Evolutionary conservation across 805 yeast genomes (phyloP).

Genomic region (Hanseniaspora hatyaiensis): DNA sequence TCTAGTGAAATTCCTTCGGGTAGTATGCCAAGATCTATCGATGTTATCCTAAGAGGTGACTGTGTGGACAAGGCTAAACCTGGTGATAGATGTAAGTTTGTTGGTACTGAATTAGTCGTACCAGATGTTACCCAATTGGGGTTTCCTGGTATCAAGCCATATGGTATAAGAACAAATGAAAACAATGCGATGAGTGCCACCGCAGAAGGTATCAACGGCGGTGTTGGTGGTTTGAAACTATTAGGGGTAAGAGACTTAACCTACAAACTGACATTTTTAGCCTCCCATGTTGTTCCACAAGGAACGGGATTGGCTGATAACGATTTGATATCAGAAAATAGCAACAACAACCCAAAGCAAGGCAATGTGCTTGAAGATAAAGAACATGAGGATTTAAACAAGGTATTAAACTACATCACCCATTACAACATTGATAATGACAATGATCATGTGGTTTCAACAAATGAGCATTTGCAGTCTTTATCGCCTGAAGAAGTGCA

Average conservation of each 20-base stretch:
- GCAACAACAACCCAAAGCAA: neutral
- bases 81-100: slow-evolving; percentile 88
- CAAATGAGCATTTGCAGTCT: slow-evolving; percentile 70
- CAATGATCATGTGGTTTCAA: slow-evolving; percentile 40
- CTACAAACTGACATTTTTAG: slow-evolving; percentile 79
- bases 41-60: slow-evolving; percentile 88
- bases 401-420: slow-evolving; percentile 23
- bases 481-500: slow-evolving; percentile 70
- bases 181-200: slow-evolving; percentile 29
- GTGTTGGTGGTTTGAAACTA: slow-evolving; percentile 77
- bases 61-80: slow-evolving; percentile 86
- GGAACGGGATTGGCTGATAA: slow-evolving; percentile 26
- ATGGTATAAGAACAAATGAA: slow-evolving; percentile 57
- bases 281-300: slow-evolving; percentile 73
- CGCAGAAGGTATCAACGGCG: slow-evolving; percentile 61
- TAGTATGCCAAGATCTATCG: slow-evolving; percentile 86
- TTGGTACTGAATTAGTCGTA: slow-evolving; percentile 68
- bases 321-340: neutral
- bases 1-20: slow-evolving; percentile 98
- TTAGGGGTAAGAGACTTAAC: slow-evolving; percentile 93
- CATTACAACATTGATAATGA: slow-evolving; percentile 31
- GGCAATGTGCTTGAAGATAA: slow-evolving; percentile 18
- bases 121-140: slow-evolving; percentile 93
- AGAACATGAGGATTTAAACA: slow-evolving; percentile 15
- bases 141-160: slow-evolving; percentile 87